Percentiles rank a stretch among this genome's conserved stretches.
Conservation (phyloP, 495 filamentous ascomycete species). For the Filosporella fistucella region DNA sequence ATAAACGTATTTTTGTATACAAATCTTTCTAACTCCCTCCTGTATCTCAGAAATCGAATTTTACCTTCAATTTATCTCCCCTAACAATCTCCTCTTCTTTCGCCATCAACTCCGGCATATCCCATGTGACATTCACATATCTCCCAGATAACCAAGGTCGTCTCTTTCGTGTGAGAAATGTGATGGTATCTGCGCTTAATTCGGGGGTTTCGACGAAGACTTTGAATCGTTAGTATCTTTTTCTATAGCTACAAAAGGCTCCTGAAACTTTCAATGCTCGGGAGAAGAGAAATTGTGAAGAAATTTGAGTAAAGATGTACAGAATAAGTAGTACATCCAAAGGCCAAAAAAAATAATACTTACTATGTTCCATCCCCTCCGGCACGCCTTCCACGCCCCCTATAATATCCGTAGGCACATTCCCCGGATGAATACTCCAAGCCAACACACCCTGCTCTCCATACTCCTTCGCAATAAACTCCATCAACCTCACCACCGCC, state of each 20-base stretch:
- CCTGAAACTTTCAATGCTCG: too few relatives aligned
- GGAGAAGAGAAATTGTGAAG: too few relatives aligned
- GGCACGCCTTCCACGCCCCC: conserved; percentile 15
- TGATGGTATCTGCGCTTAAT: conserved; percentile 41
- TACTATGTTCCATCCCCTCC: conserved; percentile 4
- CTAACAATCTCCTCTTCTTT: conserved; percentile 41
- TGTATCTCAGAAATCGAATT: conserved; percentile 1
- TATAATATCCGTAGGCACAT: conserved; percentile 38
- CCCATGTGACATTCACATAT: conserved; percentile 45
- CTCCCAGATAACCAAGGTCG: conserved; percentile 47
- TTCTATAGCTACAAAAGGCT: conserved; percentile 17
- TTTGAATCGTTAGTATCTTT: conserved; percentile 2
- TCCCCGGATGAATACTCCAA: conserved; percentile 46
- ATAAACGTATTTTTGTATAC: too few relatives aligned
- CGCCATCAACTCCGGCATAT: conserved; percentile 39
- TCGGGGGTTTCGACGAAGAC: conserved; percentile 40
- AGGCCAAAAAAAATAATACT: too few relatives aligned
- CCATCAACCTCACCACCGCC: conserved; percentile 41
- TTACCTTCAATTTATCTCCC: conserved; percentile 38
- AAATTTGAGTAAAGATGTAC: too few relatives aligned
- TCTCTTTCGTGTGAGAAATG: conserved; percentile 41
- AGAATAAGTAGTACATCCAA: too few relatives aligned
- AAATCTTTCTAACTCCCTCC: too few relatives aligned
- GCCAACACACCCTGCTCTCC: conserved; percentile 39
- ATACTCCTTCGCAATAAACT: conserved; percentile 42